These are phyloP conservation scores for Juglanconis oblonga DNA, from an alignment of 2,329 filamentous ascomycete genomes.

Conservation along the genomic window DNA sequence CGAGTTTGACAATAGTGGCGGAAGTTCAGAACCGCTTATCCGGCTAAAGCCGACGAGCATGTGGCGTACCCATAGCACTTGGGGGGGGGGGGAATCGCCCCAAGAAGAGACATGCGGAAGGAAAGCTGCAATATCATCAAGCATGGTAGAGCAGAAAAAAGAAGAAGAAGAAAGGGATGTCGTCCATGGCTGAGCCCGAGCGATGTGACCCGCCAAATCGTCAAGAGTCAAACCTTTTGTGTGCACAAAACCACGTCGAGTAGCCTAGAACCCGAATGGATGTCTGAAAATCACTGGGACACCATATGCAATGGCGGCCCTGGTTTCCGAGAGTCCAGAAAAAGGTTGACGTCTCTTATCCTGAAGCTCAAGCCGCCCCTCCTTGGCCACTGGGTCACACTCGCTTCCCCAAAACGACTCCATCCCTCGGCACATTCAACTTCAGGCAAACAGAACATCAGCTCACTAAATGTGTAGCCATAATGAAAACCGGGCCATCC, in stretches of 20 bases:
- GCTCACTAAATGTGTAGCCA: too few relatives aligned
- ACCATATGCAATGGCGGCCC: background rate
- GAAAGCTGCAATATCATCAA: too few relatives aligned
- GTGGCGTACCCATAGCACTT: background rate
- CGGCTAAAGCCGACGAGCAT: background rate
- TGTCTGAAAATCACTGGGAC: background rate
- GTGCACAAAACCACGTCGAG: background rate
- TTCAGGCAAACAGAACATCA: too few relatives aligned
- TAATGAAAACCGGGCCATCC: too few relatives aligned
- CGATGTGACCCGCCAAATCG: background rate
- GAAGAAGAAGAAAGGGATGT: too few relatives aligned
- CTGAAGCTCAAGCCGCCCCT: background rate
- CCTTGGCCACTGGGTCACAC: background rate
- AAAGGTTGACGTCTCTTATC: background rate
- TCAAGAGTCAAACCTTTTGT: background rate
- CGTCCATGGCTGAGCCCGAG: background rate
- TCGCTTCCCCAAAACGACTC: too few relatives aligned
- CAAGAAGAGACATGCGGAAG: too few relatives aligned
- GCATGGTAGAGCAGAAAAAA: too few relatives aligned
- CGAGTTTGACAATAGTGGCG: background rate
- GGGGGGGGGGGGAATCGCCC: background rate
- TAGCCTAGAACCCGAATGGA: background rate
- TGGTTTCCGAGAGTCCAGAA: background rate
- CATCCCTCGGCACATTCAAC: too few relatives aligned
- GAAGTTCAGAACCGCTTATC: background rate